phyloP scores from a whole-genome alignment of 1,139 yeast species.

The Pneumocystis canis region DNA sequence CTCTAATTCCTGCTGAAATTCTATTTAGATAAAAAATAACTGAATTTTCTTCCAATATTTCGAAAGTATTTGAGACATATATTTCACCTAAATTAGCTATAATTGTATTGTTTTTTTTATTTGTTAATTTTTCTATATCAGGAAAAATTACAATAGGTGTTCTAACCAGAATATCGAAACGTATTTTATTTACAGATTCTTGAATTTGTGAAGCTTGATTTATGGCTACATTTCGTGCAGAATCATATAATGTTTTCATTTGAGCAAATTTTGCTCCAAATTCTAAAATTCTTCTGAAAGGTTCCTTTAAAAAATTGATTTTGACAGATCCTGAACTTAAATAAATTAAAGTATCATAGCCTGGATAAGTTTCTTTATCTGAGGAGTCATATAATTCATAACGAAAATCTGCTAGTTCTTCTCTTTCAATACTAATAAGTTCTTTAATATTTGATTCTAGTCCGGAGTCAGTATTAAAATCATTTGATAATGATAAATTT shows the following conservation, averaged over 20 bases:
- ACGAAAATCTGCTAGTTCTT: slow-evolving; percentile 64
- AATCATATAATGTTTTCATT: slow-evolving; percentile 78
- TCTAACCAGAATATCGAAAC: slow-evolving; percentile 53
- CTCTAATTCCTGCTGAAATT: slow-evolving; percentile 53
- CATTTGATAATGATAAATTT: slow-evolving; percentile 65
- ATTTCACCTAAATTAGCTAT: slow-evolving; percentile 74
- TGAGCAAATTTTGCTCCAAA: slow-evolving; percentile 62
- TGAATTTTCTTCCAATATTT: slow-evolving; percentile 18
- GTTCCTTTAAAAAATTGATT: slow-evolving; percentile 66
- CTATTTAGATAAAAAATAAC: slow-evolving; percentile 31
- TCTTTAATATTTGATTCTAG: slow-evolving; percentile 44
- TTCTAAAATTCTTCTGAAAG: slow-evolving; percentile 51
- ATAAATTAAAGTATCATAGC: slow-evolving; percentile 45
- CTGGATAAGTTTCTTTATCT: slow-evolving; percentile 22
- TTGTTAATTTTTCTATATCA: slow-evolving; percentile 27
- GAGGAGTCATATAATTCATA: slow-evolving; percentile 64
- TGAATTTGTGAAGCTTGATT: slow-evolving; percentile 53
- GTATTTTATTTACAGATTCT: slow-evolving; percentile 41
- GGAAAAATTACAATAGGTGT: slow-evolving; percentile 84
- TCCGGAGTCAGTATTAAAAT: slow-evolving; percentile 44
- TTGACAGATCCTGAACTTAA: slow-evolving; percentile 64
- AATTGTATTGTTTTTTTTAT: slow-evolving; percentile 41
- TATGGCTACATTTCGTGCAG: slow-evolving; percentile 75
- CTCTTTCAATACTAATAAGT: slow-evolving; percentile 66
- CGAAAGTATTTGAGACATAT: slow-evolving; percentile 51